Percentiles rank a stretch among this genome's conserved stretches.
Evolutionary conservation across 139 green algal genomes (phyloP).

Genomic region (Chlamydomonas incerta): DNA sequence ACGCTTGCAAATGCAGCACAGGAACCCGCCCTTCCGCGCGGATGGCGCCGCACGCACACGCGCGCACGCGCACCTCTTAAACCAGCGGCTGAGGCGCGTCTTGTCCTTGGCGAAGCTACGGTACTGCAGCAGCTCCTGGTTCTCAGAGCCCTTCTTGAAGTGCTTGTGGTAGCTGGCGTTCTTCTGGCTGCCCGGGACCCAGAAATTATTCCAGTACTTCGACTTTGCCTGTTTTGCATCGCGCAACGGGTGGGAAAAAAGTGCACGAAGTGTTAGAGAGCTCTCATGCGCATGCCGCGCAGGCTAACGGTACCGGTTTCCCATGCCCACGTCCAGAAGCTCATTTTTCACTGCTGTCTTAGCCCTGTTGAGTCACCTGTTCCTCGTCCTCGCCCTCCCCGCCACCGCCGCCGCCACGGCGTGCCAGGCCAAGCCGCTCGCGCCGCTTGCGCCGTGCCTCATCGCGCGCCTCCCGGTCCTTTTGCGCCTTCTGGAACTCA

Average conservation of each 20-base stretch:
- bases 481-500: not conserved
- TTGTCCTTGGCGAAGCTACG: slow-evolving; percentile 38
- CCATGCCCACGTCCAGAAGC: too few relatives aligned
- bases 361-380: too few relatives aligned
- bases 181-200: slow-evolving; percentile 9
- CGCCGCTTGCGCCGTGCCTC: slow-evolving; percentile 25
- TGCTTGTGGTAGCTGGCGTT: slow-evolving; percentile 31
- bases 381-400: slow-evolving; percentile 38
- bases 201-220: slow-evolving; percentile 41
- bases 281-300: too few relatives aligned
- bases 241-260: too few relatives aligned
- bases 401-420: slow-evolving; percentile 6
- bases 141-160: slow-evolving; percentile 8
- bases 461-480: slow-evolving; percentile 23
- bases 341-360: too few relatives aligned
- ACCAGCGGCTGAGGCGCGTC: slow-evolving; percentile 35
- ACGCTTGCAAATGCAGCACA: too few relatives aligned
- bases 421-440: slow-evolving; percentile 17
- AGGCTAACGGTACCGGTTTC: too few relatives aligned
- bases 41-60: too few relatives aligned
- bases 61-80: slow-evolving; percentile 23
- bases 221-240: not conserved
- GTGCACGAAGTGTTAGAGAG: too few relatives aligned
- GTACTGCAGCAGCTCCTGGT: slow-evolving; percentile 41
- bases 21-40: too few relatives aligned